A percentile compares a stretch with the other conserved stretches of the same genome.
phyloP scores from a whole-genome alignment of 805 yeast genomes.

The Hanseniaspora thailandica region DNA sequence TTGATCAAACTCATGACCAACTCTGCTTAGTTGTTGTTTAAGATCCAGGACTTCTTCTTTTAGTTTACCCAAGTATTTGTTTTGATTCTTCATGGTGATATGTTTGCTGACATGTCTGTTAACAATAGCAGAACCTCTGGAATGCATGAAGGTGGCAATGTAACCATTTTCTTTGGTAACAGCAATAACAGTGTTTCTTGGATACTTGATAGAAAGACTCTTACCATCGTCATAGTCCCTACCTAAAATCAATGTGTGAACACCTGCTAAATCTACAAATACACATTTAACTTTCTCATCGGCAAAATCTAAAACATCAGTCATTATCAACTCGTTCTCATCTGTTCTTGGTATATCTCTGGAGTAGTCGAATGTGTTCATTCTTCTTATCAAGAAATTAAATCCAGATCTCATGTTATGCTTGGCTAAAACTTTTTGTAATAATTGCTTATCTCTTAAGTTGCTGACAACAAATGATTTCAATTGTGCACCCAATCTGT shows the following conservation, averaged over 20 bases:
- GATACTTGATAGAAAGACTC: slow-evolving; percentile 28
- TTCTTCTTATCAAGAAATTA: slow-evolving; percentile 16
- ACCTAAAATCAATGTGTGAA: slow-evolving; percentile 50
- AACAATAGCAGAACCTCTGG: slow-evolving; percentile 28
- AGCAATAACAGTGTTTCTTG: slow-evolving; percentile 16
- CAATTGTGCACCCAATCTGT: slow-evolving; percentile 38
- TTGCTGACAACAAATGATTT: slow-evolving; percentile 58
- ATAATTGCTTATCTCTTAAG: slow-evolving; percentile 42
- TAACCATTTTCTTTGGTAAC: slow-evolving; percentile 26
- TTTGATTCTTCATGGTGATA: slow-evolving; percentile 13
- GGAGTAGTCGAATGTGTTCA: slow-evolving; percentile 37
- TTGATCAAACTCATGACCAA: not conserved
- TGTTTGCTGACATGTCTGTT: not conserved
- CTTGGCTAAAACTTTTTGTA: slow-evolving; percentile 30
- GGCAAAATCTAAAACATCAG: slow-evolving; percentile 49
- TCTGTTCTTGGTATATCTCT: slow-evolving; percentile 34
- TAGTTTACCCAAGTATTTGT: slow-evolving; percentile 11
- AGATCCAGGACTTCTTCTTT: slow-evolving; percentile 18
- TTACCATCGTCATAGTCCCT: slow-evolving; percentile 44
- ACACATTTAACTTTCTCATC: slow-evolving; percentile 46
- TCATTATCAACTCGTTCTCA: slow-evolving; percentile 31
- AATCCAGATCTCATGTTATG: slow-evolving; percentile 17
- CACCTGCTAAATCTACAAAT: slow-evolving; percentile 48
- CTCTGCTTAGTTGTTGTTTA: not conserved
- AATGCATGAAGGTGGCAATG: slow-evolving; percentile 30